Evolutionary conservation across 495 filamentous ascomycete species (phyloP).

Genomic region (Clavariopsis aquatica): DNA sequence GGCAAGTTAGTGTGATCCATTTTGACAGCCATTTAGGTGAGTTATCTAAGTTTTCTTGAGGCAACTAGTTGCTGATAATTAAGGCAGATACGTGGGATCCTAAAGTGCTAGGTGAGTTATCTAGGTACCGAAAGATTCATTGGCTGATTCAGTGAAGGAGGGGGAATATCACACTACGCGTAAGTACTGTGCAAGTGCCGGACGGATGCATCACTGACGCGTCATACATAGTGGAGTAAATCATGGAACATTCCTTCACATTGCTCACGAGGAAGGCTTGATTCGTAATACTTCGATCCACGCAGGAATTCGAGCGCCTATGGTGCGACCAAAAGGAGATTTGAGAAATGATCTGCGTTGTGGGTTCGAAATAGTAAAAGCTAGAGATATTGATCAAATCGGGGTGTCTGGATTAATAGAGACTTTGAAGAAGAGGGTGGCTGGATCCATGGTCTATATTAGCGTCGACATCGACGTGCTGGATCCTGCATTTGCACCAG

Average conservation of each 20-base stretch:
- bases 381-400: slow-evolving; percentile 44
- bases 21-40: slow-evolving; percentile 56
- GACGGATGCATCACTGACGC: not conserved
- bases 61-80: slow-evolving; percentile 12
- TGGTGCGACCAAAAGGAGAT: slow-evolving; percentile 49
- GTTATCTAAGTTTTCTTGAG: slow-evolving; percentile 19
- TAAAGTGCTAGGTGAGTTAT: slow-evolving; percentile 46
- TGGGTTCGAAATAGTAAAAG: slow-evolving; percentile 51
- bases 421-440: slow-evolving; percentile 40
- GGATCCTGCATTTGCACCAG: slow-evolving; percentile 49
- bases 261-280: slow-evolving; percentile 57
- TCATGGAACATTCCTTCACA: slow-evolving; percentile 56
- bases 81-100: slow-evolving; percentile 54
- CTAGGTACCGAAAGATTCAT: not conserved
- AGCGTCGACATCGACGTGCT: slow-evolving; percentile 49
- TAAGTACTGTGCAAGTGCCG: slow-evolving; percentile 34
- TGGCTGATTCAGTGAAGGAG: slow-evolving; percentile 37
- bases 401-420: slow-evolving; percentile 44
- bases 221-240: slow-evolving; percentile 49
- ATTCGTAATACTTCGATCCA: slow-evolving; percentile 53
- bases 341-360: slow-evolving; percentile 53
- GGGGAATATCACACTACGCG: slow-evolving; percentile 55
- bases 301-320: slow-evolving; percentile 54
- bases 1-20: slow-evolving; percentile 55
- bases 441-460: slow-evolving; percentile 45